phyloP scores from a whole-genome alignment of 495 filamentous ascomycete species.

The Friedmanniomyces endolithicus region DNA sequence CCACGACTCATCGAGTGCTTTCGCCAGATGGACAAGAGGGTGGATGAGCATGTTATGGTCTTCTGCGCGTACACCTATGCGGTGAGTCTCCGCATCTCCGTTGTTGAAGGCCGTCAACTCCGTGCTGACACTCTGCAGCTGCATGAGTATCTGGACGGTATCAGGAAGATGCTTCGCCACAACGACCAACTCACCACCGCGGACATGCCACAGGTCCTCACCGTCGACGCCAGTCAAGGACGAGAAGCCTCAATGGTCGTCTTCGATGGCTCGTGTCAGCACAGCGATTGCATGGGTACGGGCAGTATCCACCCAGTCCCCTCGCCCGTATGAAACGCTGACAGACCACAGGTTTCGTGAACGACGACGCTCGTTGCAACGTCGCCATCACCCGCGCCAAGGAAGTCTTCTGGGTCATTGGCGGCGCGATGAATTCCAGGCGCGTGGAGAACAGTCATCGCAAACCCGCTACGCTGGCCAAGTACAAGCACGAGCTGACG shows the following conservation, averaged over 20 bases:
- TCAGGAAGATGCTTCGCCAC: neutral
- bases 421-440: neutral
- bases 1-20: neutral
- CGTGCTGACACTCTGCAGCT: neutral
- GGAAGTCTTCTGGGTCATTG: slow-evolving; percentile 6
- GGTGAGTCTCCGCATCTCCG: neutral
- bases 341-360: slow-evolving; percentile 2
- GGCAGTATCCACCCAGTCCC: neutral
- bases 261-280: slow-evolving; percentile 5
- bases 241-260: slow-evolving; percentile 5
- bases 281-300: neutral
- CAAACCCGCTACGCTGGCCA: neutral
- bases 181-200: neutral
- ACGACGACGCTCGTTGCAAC: slow-evolving; percentile 3
- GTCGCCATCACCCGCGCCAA: slow-evolving; percentile 11
- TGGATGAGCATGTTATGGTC: slow-evolving; percentile 8
- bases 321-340: neutral
- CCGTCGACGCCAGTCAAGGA: slow-evolving; percentile 9
- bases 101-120: neutral
- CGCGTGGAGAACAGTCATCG: neutral
- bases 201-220: slow-evolving; percentile 5
- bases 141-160: neutral
- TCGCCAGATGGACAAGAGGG: neutral
- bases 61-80: slow-evolving; percentile 6
- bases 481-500: neutral